Evolutionary conservation across 2,329 filamentous ascomycete genomes (phyloP), one percentile per base, ranked within the genome.

Genomic region (Fusarium guadeloupense): DNA sequence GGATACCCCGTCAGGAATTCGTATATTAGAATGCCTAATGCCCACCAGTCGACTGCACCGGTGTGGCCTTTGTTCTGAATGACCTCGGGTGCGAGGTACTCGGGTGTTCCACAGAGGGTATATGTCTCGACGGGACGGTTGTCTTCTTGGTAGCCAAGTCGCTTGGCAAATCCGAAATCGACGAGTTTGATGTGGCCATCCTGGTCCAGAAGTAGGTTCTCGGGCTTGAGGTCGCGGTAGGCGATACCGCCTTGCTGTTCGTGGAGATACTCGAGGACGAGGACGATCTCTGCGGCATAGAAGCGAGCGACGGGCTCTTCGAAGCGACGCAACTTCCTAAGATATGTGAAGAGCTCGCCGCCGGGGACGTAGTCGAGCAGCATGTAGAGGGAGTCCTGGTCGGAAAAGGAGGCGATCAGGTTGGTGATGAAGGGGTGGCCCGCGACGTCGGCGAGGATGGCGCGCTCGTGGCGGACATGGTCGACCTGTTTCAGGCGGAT

Each of bases 21-120:
- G 74, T 92, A 94, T 55, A 94, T 88, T 52, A 95, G 76, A 65
- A 94, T 93, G 21, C 91, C 91, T 66, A 95, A 81, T 1, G 91
- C 91, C 91, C 91, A 94, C 91, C 91, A 94, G 78, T 94, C 91
- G 30, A 94, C 91, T 13, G 91, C 90, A 3, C 85, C 87, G 4
- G 85, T 88, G 71, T 89, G 87, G 12, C 89, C 91, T 72, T 91
- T 92, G 73, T 92, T 93, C 64, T 92, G 86, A 66, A 94, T 93
- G 35, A 94, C 91, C 77, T 94, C 91, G 6, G 91, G 91, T 3
- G 91, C 91, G 39, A 94, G 85, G 74, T 94, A 94, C 72, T 94
- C 91, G 39, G 91, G 91, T 2, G 91, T 94, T 44, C 91, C 91
- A 75, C 91, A 94, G 23, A 94, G 82, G 4, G 91, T 94, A 70